Base-by-base conservation (phyloP, 768 basidiomycete genomes). In the Agaricus subrufescens region DNA sequence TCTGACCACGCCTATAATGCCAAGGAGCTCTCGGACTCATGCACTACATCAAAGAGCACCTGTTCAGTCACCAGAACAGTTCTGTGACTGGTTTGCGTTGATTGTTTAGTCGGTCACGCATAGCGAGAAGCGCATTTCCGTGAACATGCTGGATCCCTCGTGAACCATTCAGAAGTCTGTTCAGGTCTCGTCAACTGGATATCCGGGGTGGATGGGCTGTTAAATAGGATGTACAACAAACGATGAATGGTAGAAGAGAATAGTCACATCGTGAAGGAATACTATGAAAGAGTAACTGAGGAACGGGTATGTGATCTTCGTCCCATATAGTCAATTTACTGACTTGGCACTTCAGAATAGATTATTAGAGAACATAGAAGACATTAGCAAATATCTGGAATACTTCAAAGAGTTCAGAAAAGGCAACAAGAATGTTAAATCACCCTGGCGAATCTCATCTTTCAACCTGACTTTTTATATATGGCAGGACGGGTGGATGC, bases 401-500 rank as follows among this genome's bases (percentile, higher is more conserved):
- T 98, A 95, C 68, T 99, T 98, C 75, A 86, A 91, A 65, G 93
- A 96, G 64, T 82, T 99, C n/a, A 40, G 97, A 98, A 61, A 82
- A 86, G 23, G 94, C 94, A 5, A 96, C 93, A 4, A 81, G 92
- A 42, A 91, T 95, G 85, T 79, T 99, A 46, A 98, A 98, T 65
- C 85, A 92, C 63, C 95, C 96, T 2, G 94, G 94, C 29, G 92
- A 95, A 59, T 0, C 81, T 98, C 23, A 96, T 98, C 53, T 80
- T 96, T 9, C 85, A 93, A 60, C 83, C 87, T 0, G 94, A 95
- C 64, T 98, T 98, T 68, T 70, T 98, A 52, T 91, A 93, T 63
- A 96, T 96, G 94, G 91, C 98, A 38, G 94, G 96, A 63, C 83
- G 94, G 7, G 86, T 98, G 31, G 95, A 97, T 63, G 87, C 94